Conservation (phyloP, 2,329 filamentous ascomycete species). For the Nigrospora sphaerica region DNA sequence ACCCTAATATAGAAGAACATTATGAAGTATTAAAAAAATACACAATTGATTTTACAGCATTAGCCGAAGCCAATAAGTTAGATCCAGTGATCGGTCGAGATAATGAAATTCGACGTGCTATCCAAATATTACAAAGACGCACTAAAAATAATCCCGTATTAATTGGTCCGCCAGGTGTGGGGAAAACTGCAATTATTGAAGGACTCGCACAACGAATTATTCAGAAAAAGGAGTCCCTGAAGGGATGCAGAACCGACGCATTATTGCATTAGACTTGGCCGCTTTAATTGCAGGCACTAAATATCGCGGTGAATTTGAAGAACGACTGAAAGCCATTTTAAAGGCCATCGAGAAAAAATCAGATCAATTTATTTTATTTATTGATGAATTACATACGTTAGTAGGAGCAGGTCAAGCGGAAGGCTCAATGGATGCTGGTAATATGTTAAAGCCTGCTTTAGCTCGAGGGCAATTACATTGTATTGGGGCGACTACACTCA, state of each 20-base stretch:
- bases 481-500: constrained; percentile 88
- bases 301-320: constrained; percentile 93
- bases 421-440: constrained; percentile 93
- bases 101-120: constrained; percentile 84
- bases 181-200: constrained; percentile 90
- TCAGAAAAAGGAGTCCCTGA: constrained; percentile 87
- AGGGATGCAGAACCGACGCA: constrained; percentile 88
- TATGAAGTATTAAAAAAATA: constrained; percentile 88
- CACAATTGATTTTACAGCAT: constrained; percentile 81
- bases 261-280: constrained; percentile 81
- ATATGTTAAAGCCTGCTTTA: constrained; percentile 85
- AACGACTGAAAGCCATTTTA: constrained; percentile 82
- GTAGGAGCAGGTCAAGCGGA: constrained; percentile 91
- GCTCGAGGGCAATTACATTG: constrained; percentile 89
- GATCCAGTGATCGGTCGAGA: constrained; percentile 95
- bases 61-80: constrained; percentile 79
- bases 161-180: constrained; percentile 86
- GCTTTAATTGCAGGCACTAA: constrained; percentile 93
- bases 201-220: constrained; percentile 87
- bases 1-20: too few species aligned
- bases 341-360: constrained; percentile 86
- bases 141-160: constrained; percentile 96
- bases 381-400: constrained; percentile 88
- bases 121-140: constrained; percentile 83
- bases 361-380: constrained; percentile 86